A percentile compares a stretch with the other conserved stretches of the same genome.
Conservation (phyloP, 192 early-diverging fungal genomes). For the Obelidium mucronatum region DNA sequence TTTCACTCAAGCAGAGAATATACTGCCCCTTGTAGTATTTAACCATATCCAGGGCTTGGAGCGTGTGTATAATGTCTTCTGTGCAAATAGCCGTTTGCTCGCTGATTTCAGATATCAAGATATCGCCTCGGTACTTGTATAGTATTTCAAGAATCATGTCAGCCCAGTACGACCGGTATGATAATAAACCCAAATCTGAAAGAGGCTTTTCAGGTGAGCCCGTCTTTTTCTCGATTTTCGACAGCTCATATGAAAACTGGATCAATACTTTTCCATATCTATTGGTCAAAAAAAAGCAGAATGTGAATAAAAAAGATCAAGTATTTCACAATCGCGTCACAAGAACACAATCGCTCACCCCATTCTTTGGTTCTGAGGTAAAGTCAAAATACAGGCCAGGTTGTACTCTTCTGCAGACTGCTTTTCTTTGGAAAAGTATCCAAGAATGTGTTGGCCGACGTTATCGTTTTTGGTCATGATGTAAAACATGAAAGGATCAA, state of each 20-base stretch:
- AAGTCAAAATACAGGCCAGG: conserved; percentile 96
- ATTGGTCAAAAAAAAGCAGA: background rate
- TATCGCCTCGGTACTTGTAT: conserved; percentile 74
- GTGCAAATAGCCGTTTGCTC: conserved; percentile 84
- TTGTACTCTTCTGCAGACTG: conserved; percentile 97
- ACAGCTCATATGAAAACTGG: conserved; percentile 96
- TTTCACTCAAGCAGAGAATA: conserved; percentile 87
- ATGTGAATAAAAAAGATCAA: background rate
- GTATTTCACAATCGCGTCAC: background rate
- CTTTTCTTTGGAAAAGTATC: conserved; percentile 99
- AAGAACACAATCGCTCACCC: conserved; percentile 49
- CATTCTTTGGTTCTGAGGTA: conserved; percentile 96
- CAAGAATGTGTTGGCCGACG: conserved; percentile 88
- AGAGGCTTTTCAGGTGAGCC: conserved; percentile 98
- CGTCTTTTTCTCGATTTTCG: conserved; percentile 89
- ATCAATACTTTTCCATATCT: conserved; percentile 91
- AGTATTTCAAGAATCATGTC: conserved; percentile 85
- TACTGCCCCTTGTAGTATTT: conserved; percentile 92
- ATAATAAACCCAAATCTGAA: conserved; percentile 93
- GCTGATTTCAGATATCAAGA: conserved; percentile 90
- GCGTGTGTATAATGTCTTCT: conserved; percentile 90
- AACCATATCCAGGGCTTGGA: conserved; percentile 87
- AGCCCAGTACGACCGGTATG: conserved; percentile 96
- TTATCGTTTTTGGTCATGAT: conserved; percentile 90
- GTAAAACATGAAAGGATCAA: conserved; percentile 98